Conservation (phyloP, 768 basidiomycete genomes). For the Gloeopeniophorella convolvens region DNA sequence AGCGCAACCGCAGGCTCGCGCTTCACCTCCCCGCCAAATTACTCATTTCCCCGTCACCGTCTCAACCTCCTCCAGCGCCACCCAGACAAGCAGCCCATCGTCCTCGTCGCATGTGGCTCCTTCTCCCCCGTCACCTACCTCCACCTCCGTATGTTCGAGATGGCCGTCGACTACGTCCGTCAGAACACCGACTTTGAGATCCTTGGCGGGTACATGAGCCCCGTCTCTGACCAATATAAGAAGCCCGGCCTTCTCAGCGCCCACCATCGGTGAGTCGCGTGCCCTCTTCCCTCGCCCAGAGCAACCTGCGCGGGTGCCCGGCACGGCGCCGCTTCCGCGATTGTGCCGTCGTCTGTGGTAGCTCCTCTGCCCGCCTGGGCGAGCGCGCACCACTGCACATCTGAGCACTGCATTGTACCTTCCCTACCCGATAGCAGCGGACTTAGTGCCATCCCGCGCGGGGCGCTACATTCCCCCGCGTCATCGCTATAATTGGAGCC, state of each 20-base stretch:
- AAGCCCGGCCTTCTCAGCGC: conserved; percentile 91
- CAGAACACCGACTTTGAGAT: conserved; percentile 93
- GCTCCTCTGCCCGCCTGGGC: no score
- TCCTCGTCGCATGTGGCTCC: conserved; percentile 94
- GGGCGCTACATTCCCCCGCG: no score
- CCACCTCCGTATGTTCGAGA: conserved; percentile 98
- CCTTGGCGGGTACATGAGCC: conserved; percentile 92
- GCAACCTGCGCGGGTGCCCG: no score
- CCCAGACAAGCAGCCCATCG: conserved; percentile 72
- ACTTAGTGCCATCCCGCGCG: no score
- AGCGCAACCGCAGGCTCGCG: no score
- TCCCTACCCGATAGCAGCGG: no score
- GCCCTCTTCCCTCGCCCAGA: background rate
- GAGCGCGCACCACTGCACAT: no score
- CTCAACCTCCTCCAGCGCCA: conserved; percentile 52
- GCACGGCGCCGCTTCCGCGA: no score
- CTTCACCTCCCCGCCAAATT: conserved; percentile 62
- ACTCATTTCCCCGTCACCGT: conserved; percentile 62
- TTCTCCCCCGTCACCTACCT: conserved; percentile 98
- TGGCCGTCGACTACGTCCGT: conserved; percentile 94
- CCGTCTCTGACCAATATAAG: conserved; percentile 94
- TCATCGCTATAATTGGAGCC: no score
- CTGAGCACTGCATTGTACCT: no score
- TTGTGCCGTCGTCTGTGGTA: no score
- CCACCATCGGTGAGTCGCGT: conserved; percentile 68